Percentiles rank a stretch among this genome's conserved stretches.
phyloP scores from a whole-genome alignment of 805 yeast species.

The Candida vartiovaarae region DNA sequence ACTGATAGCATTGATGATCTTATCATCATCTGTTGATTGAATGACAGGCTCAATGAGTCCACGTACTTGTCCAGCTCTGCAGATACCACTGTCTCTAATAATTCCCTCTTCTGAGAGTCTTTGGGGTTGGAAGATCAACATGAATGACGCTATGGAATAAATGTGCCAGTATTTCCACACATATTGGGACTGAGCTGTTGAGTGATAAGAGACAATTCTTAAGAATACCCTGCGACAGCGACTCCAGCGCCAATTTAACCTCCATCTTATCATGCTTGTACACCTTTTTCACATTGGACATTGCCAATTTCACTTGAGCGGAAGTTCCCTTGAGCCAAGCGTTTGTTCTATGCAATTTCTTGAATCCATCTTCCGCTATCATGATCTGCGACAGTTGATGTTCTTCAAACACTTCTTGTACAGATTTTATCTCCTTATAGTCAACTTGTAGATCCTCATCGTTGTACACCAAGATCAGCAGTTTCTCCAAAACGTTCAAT shows the following conservation, averaged over 20 bases:
- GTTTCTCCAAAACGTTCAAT: conserved; percentile 24
- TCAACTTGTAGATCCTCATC: conserved; percentile 32
- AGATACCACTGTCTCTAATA: conserved; percentile 11
- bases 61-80: conserved; percentile 12
- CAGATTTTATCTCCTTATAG: conserved; percentile 15
- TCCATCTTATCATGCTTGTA: conserved; percentile 25
- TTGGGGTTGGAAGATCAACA: conserved; percentile 4
- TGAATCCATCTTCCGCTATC: conserved; percentile 13
- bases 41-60: conserved; percentile 15
- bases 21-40: conserved; percentile 21
- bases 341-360: conserved; percentile 34
- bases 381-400: conserved; percentile 13
- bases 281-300: conserved; percentile 23
- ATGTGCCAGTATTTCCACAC: conserved; percentile 29
- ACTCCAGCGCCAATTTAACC: conserved; percentile 27
- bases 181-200: conserved; percentile 27
- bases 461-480: conserved; percentile 32
- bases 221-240: conserved; percentile 26
- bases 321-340: conserved; percentile 52
- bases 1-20: conserved; percentile 13
- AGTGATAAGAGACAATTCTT: conserved; percentile 30
- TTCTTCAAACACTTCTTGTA: conserved; percentile 12
- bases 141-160: conserved; percentile 15
- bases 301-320: conserved; percentile 40
- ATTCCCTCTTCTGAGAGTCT: conserved; percentile 6